A percentile compares a stretch with the other conserved stretches of the same genome.
Evolutionary conservation across 2,329 filamentous ascomycete genomes (phyloP).

Genomic region (Penicillium sp.): DNA sequence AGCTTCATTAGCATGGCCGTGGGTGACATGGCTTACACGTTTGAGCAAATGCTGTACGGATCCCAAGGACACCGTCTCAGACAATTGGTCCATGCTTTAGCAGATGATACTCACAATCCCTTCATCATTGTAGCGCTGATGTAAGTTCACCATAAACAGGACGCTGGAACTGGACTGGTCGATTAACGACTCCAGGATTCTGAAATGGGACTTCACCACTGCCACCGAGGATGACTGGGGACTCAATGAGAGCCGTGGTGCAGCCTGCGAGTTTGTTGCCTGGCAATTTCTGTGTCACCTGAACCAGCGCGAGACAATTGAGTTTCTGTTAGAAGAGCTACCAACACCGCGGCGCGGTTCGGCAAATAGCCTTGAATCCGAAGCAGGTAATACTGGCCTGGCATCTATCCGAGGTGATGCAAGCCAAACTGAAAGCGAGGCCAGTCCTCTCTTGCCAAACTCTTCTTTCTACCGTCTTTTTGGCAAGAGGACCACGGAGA

Average conservation of each 20-base stretch:
- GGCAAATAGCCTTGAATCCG: conserved; percentile 19
- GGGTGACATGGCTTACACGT: conserved; percentile 42
- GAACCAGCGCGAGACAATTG: conserved; percentile 56
- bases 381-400: conserved; percentile 21
- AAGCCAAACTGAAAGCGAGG: conserved; percentile 22
- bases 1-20: conserved; percentile 43
- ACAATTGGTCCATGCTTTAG: conserved; percentile 39
- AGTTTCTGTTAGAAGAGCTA: conserved; percentile 56
- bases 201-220: conserved; percentile 57
- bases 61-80: conserved; percentile 38
- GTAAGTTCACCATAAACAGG: conserved; percentile 36
- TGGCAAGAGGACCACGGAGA: conserved; percentile 35
- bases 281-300: conserved; percentile 60
- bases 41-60: conserved; percentile 45
- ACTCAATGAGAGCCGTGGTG: conserved; percentile 55
- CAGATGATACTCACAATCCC: conserved; percentile 44
- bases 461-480: conserved; percentile 24
- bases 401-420: conserved; percentile 3
- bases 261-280: conserved; percentile 61
- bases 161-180: background rate
- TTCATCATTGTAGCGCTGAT: conserved; percentile 50
- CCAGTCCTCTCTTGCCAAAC: conserved; percentile 31
- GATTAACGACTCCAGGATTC: conserved; percentile 42
- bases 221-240: conserved; percentile 54
- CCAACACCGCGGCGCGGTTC: conserved; percentile 22